A percentile compares a stretch with the other conserved stretches of the same genome.
Evolutionary conservation across 2,329 filamentous ascomycete species (phyloP).

Genomic region (Ascochyta viciae-villosae): DNA sequence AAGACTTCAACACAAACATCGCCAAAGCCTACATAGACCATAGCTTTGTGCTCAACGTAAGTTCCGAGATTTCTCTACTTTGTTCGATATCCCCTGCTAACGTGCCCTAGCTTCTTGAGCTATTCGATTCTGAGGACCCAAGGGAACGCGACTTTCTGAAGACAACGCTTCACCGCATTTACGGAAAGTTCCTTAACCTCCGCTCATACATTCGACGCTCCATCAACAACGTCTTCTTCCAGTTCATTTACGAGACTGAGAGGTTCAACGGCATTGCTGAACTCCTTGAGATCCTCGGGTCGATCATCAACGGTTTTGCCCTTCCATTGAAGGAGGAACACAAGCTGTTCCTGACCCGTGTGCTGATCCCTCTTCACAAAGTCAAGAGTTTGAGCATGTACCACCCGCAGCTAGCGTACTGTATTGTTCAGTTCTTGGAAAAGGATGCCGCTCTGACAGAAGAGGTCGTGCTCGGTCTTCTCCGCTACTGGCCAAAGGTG

Average conservation of each 20-base stretch:
- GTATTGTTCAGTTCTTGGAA: constrained; percentile 97
- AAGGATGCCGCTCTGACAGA: constrained; percentile 97
- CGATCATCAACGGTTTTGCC: constrained; percentile 98
- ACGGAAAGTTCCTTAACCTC: constrained; percentile 97
- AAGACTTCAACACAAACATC: constrained; percentile 99
- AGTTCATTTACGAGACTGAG: constrained; percentile 98
- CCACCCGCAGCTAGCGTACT: constrained; percentile 96
- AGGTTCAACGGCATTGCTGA: constrained; percentile 98
- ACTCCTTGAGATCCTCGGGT: constrained; percentile 92
- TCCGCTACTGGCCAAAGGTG: constrained; percentile 98
- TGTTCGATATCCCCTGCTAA: constrained; percentile 23
- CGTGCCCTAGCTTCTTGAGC: constrained; percentile 75
- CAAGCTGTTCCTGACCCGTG: constrained; percentile 94
- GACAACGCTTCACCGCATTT: constrained; percentile 96
- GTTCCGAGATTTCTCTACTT: constrained; percentile 17
- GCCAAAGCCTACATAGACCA: constrained; percentile 99
- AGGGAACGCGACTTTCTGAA: constrained; percentile 97
- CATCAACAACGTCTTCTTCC: constrained; percentile 99
- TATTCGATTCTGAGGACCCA: constrained; percentile 98
- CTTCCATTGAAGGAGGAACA: constrained; percentile 97
- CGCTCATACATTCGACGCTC: constrained; percentile 96
- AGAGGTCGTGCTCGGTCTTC: constrained; percentile 92
- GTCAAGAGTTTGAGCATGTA: constrained; percentile 99
- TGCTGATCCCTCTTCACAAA: constrained; percentile 93
- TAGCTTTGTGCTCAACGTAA: constrained; percentile 85